Evolutionary conservation across 495 filamentous ascomycete genomes (phyloP).

Genomic region (Glutinoglossum americanum): DNA sequence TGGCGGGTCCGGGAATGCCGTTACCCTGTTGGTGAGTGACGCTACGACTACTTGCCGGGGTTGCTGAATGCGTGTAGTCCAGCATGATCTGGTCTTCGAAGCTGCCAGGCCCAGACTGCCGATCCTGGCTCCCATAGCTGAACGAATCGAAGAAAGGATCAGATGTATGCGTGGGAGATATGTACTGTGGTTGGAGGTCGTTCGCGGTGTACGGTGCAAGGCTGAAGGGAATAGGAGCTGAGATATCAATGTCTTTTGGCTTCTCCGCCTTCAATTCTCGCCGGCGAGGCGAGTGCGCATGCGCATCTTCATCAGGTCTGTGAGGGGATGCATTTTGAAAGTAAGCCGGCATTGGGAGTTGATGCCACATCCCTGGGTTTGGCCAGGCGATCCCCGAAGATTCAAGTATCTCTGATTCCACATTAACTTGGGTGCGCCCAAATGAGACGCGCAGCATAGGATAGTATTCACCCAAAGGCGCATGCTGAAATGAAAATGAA

Average conservation of each 20-base stretch:
- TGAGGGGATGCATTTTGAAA: not conserved
- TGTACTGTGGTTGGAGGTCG: too few relatives aligned
- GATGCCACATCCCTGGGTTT: conserved; percentile 50
- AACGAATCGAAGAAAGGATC: conserved; percentile 1
- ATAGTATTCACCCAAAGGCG: conserved; percentile 40
- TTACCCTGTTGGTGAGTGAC: not conserved
- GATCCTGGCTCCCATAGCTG: not conserved
- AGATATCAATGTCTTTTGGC: not conserved
- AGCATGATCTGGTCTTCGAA: conserved; percentile 1
- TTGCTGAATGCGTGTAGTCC: conserved; percentile 1
- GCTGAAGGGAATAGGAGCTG: not conserved
- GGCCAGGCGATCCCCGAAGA: conserved; percentile 64
- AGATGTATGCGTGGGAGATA: not conserved
- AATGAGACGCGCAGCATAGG: conserved; percentile 5
- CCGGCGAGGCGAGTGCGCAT: conserved; percentile 2
- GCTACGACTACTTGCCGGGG: not conserved
- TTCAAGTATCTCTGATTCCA: conserved; percentile 42
- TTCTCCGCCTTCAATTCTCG: not conserved
- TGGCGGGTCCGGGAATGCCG: not conserved
- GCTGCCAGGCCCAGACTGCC: not conserved
- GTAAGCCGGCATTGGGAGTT: conserved; percentile 11
- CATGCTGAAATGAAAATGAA: conserved; percentile 71
- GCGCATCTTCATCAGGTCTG: conserved; percentile 5
- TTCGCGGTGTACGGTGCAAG: not conserved
- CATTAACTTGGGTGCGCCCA: conserved; percentile 3